phyloP scores from a whole-genome alignment of 2,329 filamentous ascomycete species.

The Gaeumannomyces tritici region DNA sequence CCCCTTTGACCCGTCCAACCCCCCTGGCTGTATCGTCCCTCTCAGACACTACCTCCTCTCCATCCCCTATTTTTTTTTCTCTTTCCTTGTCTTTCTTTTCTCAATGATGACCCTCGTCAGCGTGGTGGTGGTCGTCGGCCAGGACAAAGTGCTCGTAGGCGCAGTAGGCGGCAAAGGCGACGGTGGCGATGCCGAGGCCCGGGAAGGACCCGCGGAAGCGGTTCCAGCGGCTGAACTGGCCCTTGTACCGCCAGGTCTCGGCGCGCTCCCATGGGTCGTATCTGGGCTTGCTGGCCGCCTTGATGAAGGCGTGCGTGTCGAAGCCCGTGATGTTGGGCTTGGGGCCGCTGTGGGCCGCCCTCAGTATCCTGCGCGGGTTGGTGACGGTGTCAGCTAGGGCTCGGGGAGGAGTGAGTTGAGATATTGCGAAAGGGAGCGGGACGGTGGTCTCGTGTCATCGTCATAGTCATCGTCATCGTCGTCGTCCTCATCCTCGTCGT shows the following conservation, averaged over 20 bases:
- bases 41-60: background rate
- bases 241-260: conserved; percentile 90
- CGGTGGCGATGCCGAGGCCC: conserved; percentile 83
- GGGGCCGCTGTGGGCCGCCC: conserved; percentile 36
- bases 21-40: background rate
- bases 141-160: conserved; percentile 83
- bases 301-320: conserved; percentile 71
- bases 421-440: too few relatives aligned
- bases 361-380: conserved; percentile 32
- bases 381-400: too few relatives aligned
- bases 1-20: background rate
- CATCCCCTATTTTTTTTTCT: too few relatives aligned
- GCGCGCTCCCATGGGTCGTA: conserved; percentile 59
- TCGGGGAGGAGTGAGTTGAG: too few relatives aligned
- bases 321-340: conserved; percentile 83
- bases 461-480: too few relatives aligned
- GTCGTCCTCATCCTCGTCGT: background rate
- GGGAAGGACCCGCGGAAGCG: conserved; percentile 82
- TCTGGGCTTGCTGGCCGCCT: conserved; percentile 51
- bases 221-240: conserved; percentile 79
- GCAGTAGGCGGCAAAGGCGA: conserved; percentile 85
- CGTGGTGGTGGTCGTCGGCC: conserved; percentile 58
- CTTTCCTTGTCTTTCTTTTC: too few relatives aligned
- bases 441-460: too few relatives aligned
- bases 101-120: conserved; percentile 50